A percentile compares a stretch with the other conserved stretches of the same genome.
Conservation (phyloP, 495 filamentous ascomycete species). For the Podospora anserina region DNA sequence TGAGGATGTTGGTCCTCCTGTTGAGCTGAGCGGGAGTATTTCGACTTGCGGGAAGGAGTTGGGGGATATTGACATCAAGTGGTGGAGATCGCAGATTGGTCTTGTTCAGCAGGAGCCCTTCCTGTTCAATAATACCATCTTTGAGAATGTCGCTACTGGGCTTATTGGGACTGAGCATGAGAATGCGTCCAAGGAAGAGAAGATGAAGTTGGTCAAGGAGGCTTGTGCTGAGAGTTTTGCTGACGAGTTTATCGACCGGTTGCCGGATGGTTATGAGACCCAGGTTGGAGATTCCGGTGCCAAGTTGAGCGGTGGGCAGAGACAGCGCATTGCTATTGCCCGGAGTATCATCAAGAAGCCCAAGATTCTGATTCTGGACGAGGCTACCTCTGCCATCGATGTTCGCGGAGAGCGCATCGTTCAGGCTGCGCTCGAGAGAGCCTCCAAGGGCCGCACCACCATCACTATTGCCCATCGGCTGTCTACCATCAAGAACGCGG, state of each 20-base stretch:
- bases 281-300: constrained; percentile 50
- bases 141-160: constrained; percentile 60
- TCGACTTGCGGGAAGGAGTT: constrained; percentile 56
- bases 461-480: constrained; percentile 76
- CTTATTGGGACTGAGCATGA: constrained; percentile 58
- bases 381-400: constrained; percentile 78
- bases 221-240: constrained; percentile 59
- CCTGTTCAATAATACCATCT: constrained; percentile 70
- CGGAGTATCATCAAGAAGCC: constrained; percentile 69
- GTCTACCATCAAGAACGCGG: constrained; percentile 66
- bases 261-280: constrained; percentile 62
- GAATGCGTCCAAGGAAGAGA: constrained; percentile 48
- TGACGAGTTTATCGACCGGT: constrained; percentile 55
- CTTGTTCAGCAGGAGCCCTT: constrained; percentile 72
- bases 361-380: constrained; percentile 75
- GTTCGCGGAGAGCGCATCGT: constrained; percentile 64
- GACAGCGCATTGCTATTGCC: constrained; percentile 71
- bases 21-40: constrained; percentile 49
- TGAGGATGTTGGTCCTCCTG: constrained; percentile 39
- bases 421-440: constrained; percentile 65
- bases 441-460: constrained; percentile 67
- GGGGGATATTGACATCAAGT: constrained; percentile 55
- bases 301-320: constrained; percentile 53
- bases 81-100: constrained; percentile 66
- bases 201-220: constrained; percentile 52